Evolutionary conservation across 805 yeast species (phyloP), one percentile per base, ranked within the genome.

Genomic region (Blastobotrys robertii): DNA sequence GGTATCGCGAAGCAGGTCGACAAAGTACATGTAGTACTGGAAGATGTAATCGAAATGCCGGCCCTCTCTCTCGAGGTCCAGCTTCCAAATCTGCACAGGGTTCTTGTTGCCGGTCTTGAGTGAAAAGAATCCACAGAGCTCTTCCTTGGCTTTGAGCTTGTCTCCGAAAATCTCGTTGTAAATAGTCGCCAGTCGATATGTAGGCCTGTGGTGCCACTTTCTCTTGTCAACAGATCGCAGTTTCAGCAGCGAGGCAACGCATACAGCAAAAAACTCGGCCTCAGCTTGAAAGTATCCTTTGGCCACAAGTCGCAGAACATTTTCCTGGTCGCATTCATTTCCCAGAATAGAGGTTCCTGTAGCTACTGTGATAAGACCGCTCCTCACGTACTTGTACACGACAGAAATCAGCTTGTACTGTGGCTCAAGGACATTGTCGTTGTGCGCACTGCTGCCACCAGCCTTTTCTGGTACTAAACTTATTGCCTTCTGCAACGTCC

Each of bases 121-220:
- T 6, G 83, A 70, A 41, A 88, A 73, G 12, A 86, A 64, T 0
- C 68, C 56, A 1, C 74, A 66, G 74, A 90, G 75, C 50, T 82
- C 85, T 9, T 72, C 72, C 37, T 69, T 67, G 0, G 97, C 92
- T 1, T 64, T 67, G 2, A 63, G 61, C 6, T 63, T 48, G 44
- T 83, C 77, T 1, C 68, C 60, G 33, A 76, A 68, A 3, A 77
- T 81, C 1, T 77, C 75, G 41, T 64, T 70, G 12, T 68, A 62
- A 8, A 88, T 77, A 42, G 64, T 68, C 0, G 97, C 86, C 11
- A 84, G 65, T 48, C 87, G 67, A 55, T 72, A 87, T 2, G 75
- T 69, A 1, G 97, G 94, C 42, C 83, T 73, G 56, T 92, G 97
- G 42, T 87, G 94, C 97, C 97, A 87, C 42, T 78, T 84, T 57